Evolutionary conservation across 805 yeast genomes (phyloP).

Genomic region (Candida wancherniae): DNA sequence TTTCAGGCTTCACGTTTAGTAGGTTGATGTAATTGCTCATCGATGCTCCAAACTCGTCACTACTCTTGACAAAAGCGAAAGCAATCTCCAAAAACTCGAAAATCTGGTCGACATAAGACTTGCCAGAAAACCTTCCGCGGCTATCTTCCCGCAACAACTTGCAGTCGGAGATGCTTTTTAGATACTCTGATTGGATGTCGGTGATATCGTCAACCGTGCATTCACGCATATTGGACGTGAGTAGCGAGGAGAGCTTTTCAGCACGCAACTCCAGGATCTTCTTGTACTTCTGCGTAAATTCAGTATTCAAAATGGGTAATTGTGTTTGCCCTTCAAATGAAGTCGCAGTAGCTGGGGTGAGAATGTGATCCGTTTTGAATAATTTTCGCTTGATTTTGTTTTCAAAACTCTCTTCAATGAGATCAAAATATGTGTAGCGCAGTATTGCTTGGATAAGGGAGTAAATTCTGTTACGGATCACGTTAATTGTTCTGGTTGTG

Average conservation of each 20-base stretch:
- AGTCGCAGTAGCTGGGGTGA: constrained; percentile 3
- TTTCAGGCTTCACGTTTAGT: constrained; percentile 19
- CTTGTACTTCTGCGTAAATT: constrained; percentile 4
- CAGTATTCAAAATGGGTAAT: constrained; percentile 11
- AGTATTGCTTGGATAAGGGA: constrained; percentile 39
- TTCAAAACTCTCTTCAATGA: constrained; percentile 40
- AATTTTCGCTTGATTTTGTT: constrained; percentile 20
- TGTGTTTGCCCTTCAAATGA: constrained; percentile 2
- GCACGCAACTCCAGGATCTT: constrained; percentile 1
- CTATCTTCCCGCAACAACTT: constrained; percentile 29
- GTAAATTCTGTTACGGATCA: constrained; percentile 35
- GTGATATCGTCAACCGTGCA: constrained; percentile 16
- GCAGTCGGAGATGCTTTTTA: constrained; percentile 21
- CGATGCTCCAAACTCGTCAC: constrained; percentile 30
- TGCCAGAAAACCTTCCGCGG: constrained; percentile 27
- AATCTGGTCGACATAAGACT: constrained; percentile 28
- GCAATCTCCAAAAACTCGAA: constrained; percentile 28
- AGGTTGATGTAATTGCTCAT: constrained; percentile 26
- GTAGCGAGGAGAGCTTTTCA: constrained; percentile 2
- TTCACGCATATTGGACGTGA: constrained; percentile 8
- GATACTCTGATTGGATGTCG: constrained; percentile 10
- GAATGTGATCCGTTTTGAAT: constrained; percentile 11
- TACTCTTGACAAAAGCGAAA: constrained; percentile 29
- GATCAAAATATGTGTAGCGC: constrained; percentile 40
- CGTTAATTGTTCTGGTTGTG: constrained; percentile 30